Evolutionary conservation across 768 basidiomycete genomes (phyloP).

Genomic region (Lactarius evosmus): DNA sequence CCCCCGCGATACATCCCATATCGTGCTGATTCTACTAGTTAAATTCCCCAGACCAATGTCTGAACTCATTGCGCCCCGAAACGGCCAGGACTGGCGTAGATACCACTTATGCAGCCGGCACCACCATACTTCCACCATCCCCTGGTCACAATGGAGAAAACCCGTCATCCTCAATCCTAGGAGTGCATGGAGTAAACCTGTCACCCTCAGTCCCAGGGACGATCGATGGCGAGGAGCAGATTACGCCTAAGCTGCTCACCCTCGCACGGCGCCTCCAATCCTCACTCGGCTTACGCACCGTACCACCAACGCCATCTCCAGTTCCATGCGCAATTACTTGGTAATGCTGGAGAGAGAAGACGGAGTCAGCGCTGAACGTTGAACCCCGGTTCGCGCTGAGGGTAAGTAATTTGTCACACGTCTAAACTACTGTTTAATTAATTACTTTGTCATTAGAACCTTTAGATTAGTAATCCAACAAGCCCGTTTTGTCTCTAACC

Average conservation of each 20-base stretch:
- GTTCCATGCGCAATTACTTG: no score
- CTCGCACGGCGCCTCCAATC: slow-evolving; percentile 53
- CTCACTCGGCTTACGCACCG: slow-evolving; percentile 44
- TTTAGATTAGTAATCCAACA: no score
- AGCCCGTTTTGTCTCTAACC: no score
- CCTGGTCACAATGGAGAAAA: neutral
- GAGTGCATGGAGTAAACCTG: neutral
- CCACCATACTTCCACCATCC: neutral
- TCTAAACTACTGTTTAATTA: no score
- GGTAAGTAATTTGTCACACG: no score
- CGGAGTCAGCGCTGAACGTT: no score
- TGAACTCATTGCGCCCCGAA: slow-evolving; percentile 1
- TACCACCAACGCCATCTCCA: slow-evolving; percentile 29
- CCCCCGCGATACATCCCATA: neutral
- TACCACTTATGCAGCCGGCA: neutral
- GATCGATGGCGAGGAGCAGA: slow-evolving; percentile 9
- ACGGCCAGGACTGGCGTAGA: slow-evolving; percentile 4
- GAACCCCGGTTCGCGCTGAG: no score
- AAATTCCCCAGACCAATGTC: neutral
- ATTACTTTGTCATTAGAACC: no score
- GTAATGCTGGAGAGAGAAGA: no score
- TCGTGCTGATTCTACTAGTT: neutral
- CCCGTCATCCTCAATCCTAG: neutral
- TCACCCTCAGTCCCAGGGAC: neutral
- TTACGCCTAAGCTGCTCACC: slow-evolving; percentile 40